These are phyloP conservation scores for Coleophoma cylindrospora DNA, from an alignment of 2,329 filamentous ascomycete species.

Conservation along the genomic window DNA sequence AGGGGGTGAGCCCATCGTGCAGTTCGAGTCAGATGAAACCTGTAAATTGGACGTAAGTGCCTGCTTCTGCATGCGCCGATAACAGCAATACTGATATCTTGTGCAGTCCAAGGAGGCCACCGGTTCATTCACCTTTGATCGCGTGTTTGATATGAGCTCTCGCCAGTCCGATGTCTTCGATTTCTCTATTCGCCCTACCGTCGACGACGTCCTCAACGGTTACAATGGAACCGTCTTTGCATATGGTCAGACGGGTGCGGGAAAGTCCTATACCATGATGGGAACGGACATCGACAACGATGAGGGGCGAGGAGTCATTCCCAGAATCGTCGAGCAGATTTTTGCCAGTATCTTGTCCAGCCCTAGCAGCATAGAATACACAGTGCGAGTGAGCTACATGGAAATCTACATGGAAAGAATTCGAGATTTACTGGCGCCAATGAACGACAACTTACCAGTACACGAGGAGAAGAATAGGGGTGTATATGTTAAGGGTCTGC, in stretches of 20 bases:
- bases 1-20: slow-evolving; percentile 87
- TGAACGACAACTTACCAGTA: slow-evolving; percentile 95
- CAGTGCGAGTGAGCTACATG: slow-evolving; percentile 98
- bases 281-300: slow-evolving; percentile 90
- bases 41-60: slow-evolving; percentile 74
- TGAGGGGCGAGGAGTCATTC: slow-evolving; percentile 86
- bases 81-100: slow-evolving; percentile 19
- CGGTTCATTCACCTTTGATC: slow-evolving; percentile 92
- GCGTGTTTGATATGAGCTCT: slow-evolving; percentile 92
- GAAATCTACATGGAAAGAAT: slow-evolving; percentile 99
- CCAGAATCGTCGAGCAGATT: slow-evolving; percentile 95
- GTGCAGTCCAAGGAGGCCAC: slow-evolving; percentile 73
- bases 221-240: slow-evolving; percentile 99
- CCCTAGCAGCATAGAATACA: slow-evolving; percentile 93
- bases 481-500: slow-evolving; percentile 91
- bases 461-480: slow-evolving; percentile 96
- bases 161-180: slow-evolving; percentile 93
- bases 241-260: slow-evolving; percentile 95
- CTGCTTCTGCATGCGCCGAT: background rate
- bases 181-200: slow-evolving; percentile 92
- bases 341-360: slow-evolving; percentile 92
- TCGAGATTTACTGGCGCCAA: slow-evolving; percentile 83
- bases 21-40: slow-evolving; percentile 84
- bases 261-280: slow-evolving; percentile 99
- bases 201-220: slow-evolving; percentile 96